Conservation (phyloP, 345 rosid species). For the Rhodamnia argentea region DNA sequence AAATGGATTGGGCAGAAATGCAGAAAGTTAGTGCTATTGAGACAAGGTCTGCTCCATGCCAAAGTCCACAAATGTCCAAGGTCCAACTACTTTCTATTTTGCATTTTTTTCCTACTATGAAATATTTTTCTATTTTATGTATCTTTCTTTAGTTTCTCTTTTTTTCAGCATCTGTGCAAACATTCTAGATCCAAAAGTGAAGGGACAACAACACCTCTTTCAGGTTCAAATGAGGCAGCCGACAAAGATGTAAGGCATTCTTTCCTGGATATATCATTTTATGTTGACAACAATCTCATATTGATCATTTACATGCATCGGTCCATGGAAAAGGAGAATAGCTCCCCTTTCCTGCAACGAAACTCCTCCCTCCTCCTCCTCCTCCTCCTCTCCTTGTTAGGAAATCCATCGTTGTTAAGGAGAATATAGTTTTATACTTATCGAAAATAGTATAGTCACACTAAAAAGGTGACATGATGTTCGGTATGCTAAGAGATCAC, state of each 20-base stretch:
- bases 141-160: not conserved
- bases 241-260: slow-evolving; percentile 12
- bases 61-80: not conserved
- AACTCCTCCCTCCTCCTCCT: not conserved
- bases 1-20: not conserved
- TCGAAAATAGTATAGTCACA: not conserved
- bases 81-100: not conserved
- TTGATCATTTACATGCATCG: not conserved
- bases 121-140: not conserved
- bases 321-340: not conserved
- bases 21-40: not conserved
- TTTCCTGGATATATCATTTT: not conserved
- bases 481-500: not conserved
- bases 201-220: not conserved
- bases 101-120: not conserved
- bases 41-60: not conserved
- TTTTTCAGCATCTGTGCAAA: slow-evolving; percentile 6
- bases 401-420: not conserved
- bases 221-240: slow-evolving; percentile 1
- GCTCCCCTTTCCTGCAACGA: not conserved
- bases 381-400: not conserved
- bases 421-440: not conserved
- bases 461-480: not conserved
- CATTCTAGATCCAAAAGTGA: not conserved
- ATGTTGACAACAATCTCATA: not conserved